Conservation (phyloP, 305 asterid species). For the Fraxinus albicans region DNA sequence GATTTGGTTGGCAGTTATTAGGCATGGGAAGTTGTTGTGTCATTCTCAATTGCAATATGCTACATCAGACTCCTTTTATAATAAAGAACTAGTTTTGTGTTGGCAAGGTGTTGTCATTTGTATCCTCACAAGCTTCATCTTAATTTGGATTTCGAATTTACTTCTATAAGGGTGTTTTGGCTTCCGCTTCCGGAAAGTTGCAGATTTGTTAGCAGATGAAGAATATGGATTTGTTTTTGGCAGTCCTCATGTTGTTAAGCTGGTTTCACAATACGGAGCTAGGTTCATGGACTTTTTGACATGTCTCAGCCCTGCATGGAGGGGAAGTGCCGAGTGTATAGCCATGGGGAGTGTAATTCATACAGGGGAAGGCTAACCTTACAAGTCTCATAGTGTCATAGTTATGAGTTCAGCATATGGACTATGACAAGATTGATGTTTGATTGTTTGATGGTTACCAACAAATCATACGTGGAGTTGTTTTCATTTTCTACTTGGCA, state of each 20-base stretch:
- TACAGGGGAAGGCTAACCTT: neutral
- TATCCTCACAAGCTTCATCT: neutral
- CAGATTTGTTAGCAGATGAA: neutral
- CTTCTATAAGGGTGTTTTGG: neutral
- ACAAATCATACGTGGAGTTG: neutral
- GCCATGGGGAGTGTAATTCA: neutral
- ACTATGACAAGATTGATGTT: neutral
- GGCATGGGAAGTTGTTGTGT: neutral
- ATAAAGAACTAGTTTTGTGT: neutral
- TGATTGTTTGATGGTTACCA: neutral
- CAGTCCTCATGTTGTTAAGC: neutral
- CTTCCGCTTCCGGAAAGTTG: neutral
- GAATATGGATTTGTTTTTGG: neutral
- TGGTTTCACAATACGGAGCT: neutral
- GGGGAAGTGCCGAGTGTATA: neutral
- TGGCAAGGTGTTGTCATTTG: neutral
- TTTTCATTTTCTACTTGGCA: neutral
- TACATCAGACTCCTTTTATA: neutral
- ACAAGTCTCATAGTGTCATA: neutral
- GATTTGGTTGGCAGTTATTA: neutral
- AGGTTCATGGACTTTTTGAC: neutral
- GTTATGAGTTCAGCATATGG: neutral
- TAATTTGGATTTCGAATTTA: neutral
- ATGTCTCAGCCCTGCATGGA: neutral
- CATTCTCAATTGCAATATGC: neutral